Percentiles rank a stretch among this genome's conserved stretches.
Conservation (phyloP, 2,329 filamentous ascomycete species). For the Penicillium concentricum region DNA sequence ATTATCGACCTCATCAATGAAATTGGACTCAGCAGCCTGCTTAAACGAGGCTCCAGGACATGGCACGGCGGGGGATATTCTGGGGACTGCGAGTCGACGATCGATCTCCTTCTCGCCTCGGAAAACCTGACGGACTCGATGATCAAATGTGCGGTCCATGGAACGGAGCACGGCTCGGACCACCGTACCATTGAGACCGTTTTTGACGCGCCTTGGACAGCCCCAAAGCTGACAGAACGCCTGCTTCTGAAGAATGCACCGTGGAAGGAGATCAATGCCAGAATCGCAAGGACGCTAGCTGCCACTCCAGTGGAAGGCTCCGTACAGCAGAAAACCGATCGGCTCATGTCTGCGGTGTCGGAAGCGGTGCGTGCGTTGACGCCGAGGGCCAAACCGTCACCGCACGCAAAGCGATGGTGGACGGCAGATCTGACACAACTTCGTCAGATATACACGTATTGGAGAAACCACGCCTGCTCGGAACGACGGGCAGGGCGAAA, state of each 20-base stretch:
- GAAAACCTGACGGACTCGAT: slow-evolving; percentile 17
- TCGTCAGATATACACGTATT: slow-evolving; percentile 15
- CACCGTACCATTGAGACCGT: slow-evolving; percentile 31
- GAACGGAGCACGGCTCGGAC: slow-evolving; percentile 28
- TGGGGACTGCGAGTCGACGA: slow-evolving; percentile 21
- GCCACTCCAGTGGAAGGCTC: slow-evolving; percentile 12
- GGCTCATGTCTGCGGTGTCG: slow-evolving; percentile 13
- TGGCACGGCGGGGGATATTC: slow-evolving; percentile 26
- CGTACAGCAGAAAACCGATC: slow-evolving; percentile 20
- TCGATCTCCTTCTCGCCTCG: slow-evolving; percentile 19
- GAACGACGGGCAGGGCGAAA: slow-evolving; percentile 11
- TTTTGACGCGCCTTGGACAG: slow-evolving; percentile 23
- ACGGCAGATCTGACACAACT: slow-evolving; percentile 21
- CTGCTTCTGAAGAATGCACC: slow-evolving; percentile 23
- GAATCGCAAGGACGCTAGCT: slow-evolving; percentile 11
- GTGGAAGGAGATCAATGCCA: slow-evolving; percentile 23
- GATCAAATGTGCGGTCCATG: slow-evolving; percentile 16
- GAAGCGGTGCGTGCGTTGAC: slow-evolving; percentile 13
- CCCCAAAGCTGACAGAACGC: slow-evolving; percentile 12
- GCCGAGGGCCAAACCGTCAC: slow-evolving; percentile 18
- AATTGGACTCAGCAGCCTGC: slow-evolving; percentile 33
- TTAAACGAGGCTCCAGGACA: slow-evolving; percentile 38
- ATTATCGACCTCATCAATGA: slow-evolving; percentile 41
- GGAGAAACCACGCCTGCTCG: slow-evolving; percentile 12
- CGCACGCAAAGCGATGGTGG: slow-evolving; percentile 24